A percentile compares a stretch with the other conserved stretches of the same genome.
Evolutionary conservation across 495 filamentous ascomycete genomes (phyloP).

Genomic region (Lineolata rhizophorae): DNA sequence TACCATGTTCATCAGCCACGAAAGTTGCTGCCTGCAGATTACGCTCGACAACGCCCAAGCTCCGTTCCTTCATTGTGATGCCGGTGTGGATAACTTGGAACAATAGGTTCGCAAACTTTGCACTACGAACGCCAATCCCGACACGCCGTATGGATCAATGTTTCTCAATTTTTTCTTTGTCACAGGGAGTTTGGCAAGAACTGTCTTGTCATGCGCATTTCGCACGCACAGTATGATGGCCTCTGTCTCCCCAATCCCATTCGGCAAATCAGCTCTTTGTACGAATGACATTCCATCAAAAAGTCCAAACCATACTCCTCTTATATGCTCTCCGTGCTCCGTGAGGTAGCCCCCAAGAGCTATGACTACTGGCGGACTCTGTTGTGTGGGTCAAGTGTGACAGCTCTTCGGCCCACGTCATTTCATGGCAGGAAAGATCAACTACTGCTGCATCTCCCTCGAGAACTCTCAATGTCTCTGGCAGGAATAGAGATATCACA

Average conservation of each 20-base stretch:
- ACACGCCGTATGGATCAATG: constrained; percentile 35
- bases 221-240: constrained; percentile 57
- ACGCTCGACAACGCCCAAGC: constrained; percentile 32
- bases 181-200: constrained; percentile 25
- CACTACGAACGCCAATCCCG: constrained; percentile 25
- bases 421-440: constrained; percentile 12
- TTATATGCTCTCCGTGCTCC: constrained; percentile 30
- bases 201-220: constrained; percentile 43
- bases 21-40: constrained; percentile 35
- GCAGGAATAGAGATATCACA: constrained; percentile 27
- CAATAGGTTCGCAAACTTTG: constrained; percentile 28
- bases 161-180: constrained; percentile 41
- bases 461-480: constrained; percentile 22
- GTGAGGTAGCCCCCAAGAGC: constrained; percentile 21
- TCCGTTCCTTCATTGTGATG: constrained; percentile 31
- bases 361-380: constrained; percentile 37
- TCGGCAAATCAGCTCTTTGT: constrained; percentile 28
- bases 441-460: constrained; percentile 17
- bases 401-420: constrained; percentile 17
- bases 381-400: constrained; percentile 27
- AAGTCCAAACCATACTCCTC: constrained; percentile 30
- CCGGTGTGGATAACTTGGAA: constrained; percentile 27
- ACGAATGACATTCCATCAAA: constrained; percentile 25
- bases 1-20: constrained; percentile 41
- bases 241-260: constrained; percentile 43